phyloP scores from a whole-genome alignment of 768 basidiomycete genomes.

The Suillus weaverae region DNA sequence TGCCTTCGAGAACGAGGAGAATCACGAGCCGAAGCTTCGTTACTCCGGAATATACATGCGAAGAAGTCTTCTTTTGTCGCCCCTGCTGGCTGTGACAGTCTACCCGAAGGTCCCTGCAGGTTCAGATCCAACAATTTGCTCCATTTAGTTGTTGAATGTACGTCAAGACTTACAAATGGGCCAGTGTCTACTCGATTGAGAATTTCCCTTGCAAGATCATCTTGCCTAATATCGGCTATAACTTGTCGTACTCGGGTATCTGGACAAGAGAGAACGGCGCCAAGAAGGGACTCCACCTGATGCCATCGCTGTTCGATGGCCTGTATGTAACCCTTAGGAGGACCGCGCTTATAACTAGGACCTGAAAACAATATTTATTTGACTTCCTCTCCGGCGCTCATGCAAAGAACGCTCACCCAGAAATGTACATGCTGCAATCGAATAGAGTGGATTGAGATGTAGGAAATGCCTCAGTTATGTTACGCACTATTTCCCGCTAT shows the following conservation, averaged over 20 bases:
- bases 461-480: neutral
- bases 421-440: slow-evolving; percentile 60
- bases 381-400: neutral
- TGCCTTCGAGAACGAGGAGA: slow-evolving; percentile 65
- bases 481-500: slow-evolving; percentile 53
- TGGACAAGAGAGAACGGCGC: slow-evolving; percentile 72
- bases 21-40: slow-evolving; percentile 51
- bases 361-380: slow-evolving; percentile 39
- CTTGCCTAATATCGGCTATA: slow-evolving; percentile 63
- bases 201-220: slow-evolving; percentile 77
- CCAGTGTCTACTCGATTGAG: slow-evolving; percentile 74
- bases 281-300: slow-evolving; percentile 88
- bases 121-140: slow-evolving; percentile 9
- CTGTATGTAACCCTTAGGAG: slow-evolving; percentile 89
- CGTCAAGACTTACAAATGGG: slow-evolving; percentile 56
- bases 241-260: slow-evolving; percentile 64
- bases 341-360: slow-evolving; percentile 80
- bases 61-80: slow-evolving; percentile 80
- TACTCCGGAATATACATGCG: slow-evolving; percentile 67
- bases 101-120: slow-evolving; percentile 67
- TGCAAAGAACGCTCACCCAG: slow-evolving; percentile 40
- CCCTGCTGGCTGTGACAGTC: slow-evolving; percentile 56
- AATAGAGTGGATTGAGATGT: slow-evolving; percentile 14
- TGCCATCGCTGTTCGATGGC: slow-evolving; percentile 92
- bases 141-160: neutral